A percentile compares a stretch with the other conserved stretches of the same genome.
phyloP scores from a whole-genome alignment of 495 filamentous ascomycete genomes.

The Trichoderma parareesei region DNA sequence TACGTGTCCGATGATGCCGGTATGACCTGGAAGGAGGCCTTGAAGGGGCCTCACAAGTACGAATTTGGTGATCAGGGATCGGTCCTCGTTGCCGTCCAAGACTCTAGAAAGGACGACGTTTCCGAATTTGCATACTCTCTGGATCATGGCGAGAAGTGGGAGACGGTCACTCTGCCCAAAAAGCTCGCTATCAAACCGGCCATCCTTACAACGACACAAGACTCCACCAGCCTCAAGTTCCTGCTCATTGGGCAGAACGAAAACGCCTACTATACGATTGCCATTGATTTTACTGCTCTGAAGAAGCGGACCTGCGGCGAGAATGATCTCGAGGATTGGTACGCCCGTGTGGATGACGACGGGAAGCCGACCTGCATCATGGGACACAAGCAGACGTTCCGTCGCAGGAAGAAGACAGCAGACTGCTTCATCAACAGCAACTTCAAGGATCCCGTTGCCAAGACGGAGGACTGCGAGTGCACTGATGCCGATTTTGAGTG shows the following conservation, averaged over 20 bases:
- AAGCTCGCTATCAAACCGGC: constrained; percentile 54
- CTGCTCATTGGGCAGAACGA: constrained; percentile 54
- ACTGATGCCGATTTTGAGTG: constrained; percentile 83
- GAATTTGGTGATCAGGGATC: constrained; percentile 91
- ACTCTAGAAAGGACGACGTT: constrained; percentile 53
- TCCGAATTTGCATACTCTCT: constrained; percentile 65
- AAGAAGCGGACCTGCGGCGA: constrained; percentile 75
- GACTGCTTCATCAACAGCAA: constrained; percentile 84
- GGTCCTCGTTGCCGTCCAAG: constrained; percentile 70
- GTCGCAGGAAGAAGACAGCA: constrained; percentile 70
- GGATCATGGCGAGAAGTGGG: constrained; percentile 79
- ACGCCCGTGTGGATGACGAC: constrained; percentile 69
- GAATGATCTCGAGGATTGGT: constrained; percentile 80
- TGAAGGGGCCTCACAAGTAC: constrained; percentile 82
- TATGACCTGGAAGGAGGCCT: constrained; percentile 65
- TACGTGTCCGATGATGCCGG: constrained; percentile 91
- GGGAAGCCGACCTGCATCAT: constrained; percentile 81
- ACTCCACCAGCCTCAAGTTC: constrained; percentile 88
- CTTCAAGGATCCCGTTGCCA: constrained; percentile 62
- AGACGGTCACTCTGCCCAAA: constrained; percentile 50
- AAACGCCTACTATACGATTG: constrained; percentile 50
- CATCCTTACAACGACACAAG: constrained; percentile 74
- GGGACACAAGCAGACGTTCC: constrained; percentile 84
- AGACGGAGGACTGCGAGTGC: constrained; percentile 68
- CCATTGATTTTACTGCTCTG: constrained; percentile 74